A percentile compares a stretch with the other conserved stretches of the same genome.
phyloP scores from a whole-genome alignment of 1,139 yeast species.

The Geotrichum klebahnii region DNA sequence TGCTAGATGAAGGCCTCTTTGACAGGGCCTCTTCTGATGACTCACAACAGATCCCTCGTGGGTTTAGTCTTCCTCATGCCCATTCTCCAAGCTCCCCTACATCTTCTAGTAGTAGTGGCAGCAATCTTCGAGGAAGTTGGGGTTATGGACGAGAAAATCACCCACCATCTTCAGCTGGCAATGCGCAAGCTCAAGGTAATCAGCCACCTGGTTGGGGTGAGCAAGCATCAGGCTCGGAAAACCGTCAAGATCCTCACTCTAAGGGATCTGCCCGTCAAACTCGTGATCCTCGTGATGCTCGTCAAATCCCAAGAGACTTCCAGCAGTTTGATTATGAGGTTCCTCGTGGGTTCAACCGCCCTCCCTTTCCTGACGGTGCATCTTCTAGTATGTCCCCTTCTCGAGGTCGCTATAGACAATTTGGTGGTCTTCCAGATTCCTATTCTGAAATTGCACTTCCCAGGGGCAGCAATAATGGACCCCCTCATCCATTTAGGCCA shows the following conservation, averaged over 20 bases:
- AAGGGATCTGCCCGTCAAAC: background rate
- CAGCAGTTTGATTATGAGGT: conserved; percentile 9
- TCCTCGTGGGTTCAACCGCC: conserved; percentile 4
- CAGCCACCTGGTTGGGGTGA: conserved; percentile 5
- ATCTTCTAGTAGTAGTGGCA: conserved; percentile 8
- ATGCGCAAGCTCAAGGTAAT: background rate
- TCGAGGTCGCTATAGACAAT: background rate
- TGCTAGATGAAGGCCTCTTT: conserved; percentile 17
- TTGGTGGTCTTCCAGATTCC: conserved; percentile 7
- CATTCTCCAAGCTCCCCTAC: too few relatives aligned
- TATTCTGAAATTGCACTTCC: background rate
- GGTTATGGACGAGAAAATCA: conserved; percentile 9
- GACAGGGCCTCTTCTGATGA: conserved; percentile 9
- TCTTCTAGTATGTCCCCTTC: background rate
- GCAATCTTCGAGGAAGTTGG: conserved; percentile 9
- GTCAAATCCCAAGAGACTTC: conserved; percentile 2
- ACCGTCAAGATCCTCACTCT: background rate
- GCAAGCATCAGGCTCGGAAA: background rate
- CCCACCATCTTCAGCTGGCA: conserved; percentile 1
- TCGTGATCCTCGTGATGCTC: conserved; percentile 1
- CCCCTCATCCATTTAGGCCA: conserved; percentile 1
- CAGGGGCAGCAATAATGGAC: conserved; percentile 1
- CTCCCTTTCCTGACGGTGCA: conserved; percentile 5
- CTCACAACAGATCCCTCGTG: too few relatives aligned
- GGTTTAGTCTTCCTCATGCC: too few relatives aligned